Percentiles rank a stretch among this genome's conserved stretches.
Evolutionary conservation across 2,329 filamentous ascomycete genomes (phyloP).

Genomic region (Arthroderma sp.): DNA sequence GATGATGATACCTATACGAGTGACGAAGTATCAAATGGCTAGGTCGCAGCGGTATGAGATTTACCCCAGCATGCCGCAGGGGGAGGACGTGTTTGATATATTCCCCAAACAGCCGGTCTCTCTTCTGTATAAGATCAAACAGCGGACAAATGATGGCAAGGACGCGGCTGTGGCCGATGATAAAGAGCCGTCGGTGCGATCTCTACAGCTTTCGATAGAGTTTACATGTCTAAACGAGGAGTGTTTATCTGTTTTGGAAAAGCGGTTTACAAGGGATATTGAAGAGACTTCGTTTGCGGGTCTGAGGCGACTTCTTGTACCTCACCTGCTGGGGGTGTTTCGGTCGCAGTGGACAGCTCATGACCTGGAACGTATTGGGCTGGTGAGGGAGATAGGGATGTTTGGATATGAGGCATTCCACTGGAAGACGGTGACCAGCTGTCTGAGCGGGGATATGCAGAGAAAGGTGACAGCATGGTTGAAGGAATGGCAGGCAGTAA

Average conservation of each 20-base stretch:
- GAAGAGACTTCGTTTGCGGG: conserved; percentile 32
- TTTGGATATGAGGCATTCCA: conserved; percentile 39
- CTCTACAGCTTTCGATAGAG: conserved; percentile 49
- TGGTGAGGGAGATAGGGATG: conserved; percentile 41
- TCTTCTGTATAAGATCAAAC: conserved; percentile 62
- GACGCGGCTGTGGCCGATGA: conserved; percentile 18
- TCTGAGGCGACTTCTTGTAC: conserved; percentile 39
- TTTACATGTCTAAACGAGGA: conserved; percentile 70
- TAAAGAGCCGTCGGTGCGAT: conserved; percentile 21
- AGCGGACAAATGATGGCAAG: conserved; percentile 11
- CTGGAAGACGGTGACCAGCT: conserved; percentile 41
- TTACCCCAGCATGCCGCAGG: conserved; percentile 33
- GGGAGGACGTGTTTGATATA: conserved; percentile 41
- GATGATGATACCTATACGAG: conserved; percentile 56
- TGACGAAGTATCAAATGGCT: conserved; percentile 58
- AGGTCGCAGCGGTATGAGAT: conserved; percentile 53
- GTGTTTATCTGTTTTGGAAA: conserved; percentile 39
- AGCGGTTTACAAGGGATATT: conserved; percentile 36
- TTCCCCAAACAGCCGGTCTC: conserved; percentile 73
- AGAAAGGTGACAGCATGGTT: conserved; percentile 25
- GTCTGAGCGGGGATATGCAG: conserved; percentile 33
- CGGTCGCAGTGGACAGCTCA: conserved; percentile 33
- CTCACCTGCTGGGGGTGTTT: conserved; percentile 36
- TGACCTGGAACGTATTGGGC: conserved; percentile 41
- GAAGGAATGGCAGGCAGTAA: conserved; percentile 43